Conservation (phyloP, 2,329 filamentous ascomycete genomes). For the Plenodomus tracheiphilus region DNA sequence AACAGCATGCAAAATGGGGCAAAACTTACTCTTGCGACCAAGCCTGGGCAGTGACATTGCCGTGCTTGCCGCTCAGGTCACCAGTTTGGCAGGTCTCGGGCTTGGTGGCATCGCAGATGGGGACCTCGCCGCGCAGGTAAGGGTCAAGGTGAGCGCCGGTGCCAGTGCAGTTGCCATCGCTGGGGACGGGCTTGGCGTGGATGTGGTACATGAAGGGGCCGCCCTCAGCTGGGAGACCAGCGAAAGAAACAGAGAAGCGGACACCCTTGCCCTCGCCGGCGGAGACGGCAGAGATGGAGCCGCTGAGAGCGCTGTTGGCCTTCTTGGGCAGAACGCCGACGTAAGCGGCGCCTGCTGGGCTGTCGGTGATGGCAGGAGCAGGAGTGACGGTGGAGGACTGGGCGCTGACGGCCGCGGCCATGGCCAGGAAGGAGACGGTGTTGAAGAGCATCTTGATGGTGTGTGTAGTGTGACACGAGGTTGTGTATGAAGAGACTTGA, state of each 20-base stretch:
- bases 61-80: slow-evolving; percentile 52
- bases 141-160: slow-evolving; percentile 50
- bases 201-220: slow-evolving; percentile 54
- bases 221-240: slow-evolving; percentile 46
- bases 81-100: slow-evolving; percentile 50
- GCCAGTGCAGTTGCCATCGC: slow-evolving; percentile 49
- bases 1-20: neutral
- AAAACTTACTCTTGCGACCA: slow-evolving; percentile 49
- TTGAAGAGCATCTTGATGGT: slow-evolving; percentile 37
- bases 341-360: slow-evolving; percentile 47
- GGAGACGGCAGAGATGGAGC: slow-evolving; percentile 40
- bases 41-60: slow-evolving; percentile 38
- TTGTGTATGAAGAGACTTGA: slow-evolving; percentile 8
- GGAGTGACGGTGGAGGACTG: slow-evolving; percentile 28
- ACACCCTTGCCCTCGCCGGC: slow-evolving; percentile 45
- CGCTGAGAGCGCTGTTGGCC: slow-evolving; percentile 37
- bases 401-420: slow-evolving; percentile 32
- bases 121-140: slow-evolving; percentile 45
- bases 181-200: slow-evolving; percentile 48
- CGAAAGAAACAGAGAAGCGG: slow-evolving; percentile 45
- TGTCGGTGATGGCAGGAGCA: slow-evolving; percentile 42
- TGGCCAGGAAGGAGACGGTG: slow-evolving; percentile 34
- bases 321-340: slow-evolving; percentile 43
- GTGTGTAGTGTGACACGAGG: slow-evolving; percentile 10
- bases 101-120: slow-evolving; percentile 42